Base-by-base conservation (phyloP, 2,329 filamentous ascomycete species). In the Emergomyces pasteurianus region DNA sequence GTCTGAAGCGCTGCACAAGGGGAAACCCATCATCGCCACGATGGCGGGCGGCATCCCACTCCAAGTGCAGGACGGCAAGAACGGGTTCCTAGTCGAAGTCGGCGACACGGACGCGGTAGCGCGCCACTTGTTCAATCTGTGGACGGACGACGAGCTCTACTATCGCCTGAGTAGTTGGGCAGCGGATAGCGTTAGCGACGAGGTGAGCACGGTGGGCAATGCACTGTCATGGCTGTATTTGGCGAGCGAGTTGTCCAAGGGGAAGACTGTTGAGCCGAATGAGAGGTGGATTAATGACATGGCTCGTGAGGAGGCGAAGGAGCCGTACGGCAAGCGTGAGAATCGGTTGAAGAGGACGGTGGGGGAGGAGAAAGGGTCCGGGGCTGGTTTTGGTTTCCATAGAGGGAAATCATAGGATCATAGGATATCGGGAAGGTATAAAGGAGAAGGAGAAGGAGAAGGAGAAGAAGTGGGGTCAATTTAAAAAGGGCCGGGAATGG, bases 151-250 rank as follows among this genome's bases (percentile, higher is more conserved):
- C 26, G 79, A 81, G 21, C 77, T 89, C 23, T 88, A 90, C 71
- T 73, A 81, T 58, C 78, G 78, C 61, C 90, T 91, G 86, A 83
- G 82, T 66, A 65, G 79, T 8, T 86, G 82, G 64, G 89, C 88
- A 0, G 76, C 75, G 43, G 77, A 73, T 0, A 83, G 87, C 62
- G 87, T 94, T 16, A 90, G 86, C 63, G 89, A 94, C 69, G 89
- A 94, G 71, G 88, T 92, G 0, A 84, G 86, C 63, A 94, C 89
- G 0, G 87, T 91, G 0, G 89, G 89, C 0, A 92, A 92, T 71
- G 85, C 86, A 1, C 76, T 92, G 14, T 79, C 78, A 26, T 94
- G 88, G 88, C 81, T 89, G 70, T 92, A 89, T 71, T 78, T 94
- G n/a, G 87, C 86, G 0, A 82, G 84, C 66, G 84, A 83, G 70